phyloP scores from a whole-genome alignment of 768 basidiomycete species.

The Ramaria sp. region DNA sequence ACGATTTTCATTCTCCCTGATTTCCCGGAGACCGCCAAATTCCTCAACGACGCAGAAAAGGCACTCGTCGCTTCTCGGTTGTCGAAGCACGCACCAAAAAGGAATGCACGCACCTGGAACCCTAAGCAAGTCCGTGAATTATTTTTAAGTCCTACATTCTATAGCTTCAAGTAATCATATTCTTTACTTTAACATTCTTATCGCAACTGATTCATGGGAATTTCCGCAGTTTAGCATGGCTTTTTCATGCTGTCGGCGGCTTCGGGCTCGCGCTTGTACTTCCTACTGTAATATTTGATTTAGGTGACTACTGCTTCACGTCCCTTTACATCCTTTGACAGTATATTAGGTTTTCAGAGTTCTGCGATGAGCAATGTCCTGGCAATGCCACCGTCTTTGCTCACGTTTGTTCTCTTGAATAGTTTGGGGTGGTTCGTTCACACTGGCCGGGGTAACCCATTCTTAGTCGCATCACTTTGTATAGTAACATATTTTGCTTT shows the following conservation, averaged over 20 bases:
- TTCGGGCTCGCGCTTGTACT: slow-evolving; percentile 15
- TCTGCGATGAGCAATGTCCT: slow-evolving; percentile 17
- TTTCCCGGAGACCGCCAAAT: slow-evolving; percentile 35
- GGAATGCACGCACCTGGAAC: slow-evolving; percentile 12
- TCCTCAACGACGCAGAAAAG: slow-evolving; percentile 33
- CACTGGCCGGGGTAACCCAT: slow-evolving; percentile 13
- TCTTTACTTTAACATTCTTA: background rate
- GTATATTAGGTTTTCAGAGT: slow-evolving; percentile 14
- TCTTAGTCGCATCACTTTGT: slow-evolving; percentile 13
- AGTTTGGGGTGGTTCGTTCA: slow-evolving; percentile 14
- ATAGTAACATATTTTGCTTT: background rate
- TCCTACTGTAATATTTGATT: slow-evolving; percentile 17
- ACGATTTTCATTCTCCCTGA: slow-evolving; percentile 30
- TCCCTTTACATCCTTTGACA: background rate
- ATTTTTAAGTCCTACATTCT: slow-evolving; percentile 15
- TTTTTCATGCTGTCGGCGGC: slow-evolving; percentile 15
- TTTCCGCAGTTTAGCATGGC: slow-evolving; percentile 11
- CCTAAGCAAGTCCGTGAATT: slow-evolving; percentile 7
- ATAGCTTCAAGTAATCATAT: slow-evolving; percentile 11
- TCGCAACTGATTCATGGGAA: background rate
- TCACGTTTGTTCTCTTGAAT: slow-evolving; percentile 14
- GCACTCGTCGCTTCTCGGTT: slow-evolving; percentile 26
- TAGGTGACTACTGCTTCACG: slow-evolving; percentile 8
- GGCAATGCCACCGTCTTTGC: slow-evolving; percentile 17
- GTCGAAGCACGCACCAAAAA: slow-evolving; percentile 13